Conservation (phyloP, 2,329 filamentous ascomycete species). For the Orbilia quercus region DNA sequence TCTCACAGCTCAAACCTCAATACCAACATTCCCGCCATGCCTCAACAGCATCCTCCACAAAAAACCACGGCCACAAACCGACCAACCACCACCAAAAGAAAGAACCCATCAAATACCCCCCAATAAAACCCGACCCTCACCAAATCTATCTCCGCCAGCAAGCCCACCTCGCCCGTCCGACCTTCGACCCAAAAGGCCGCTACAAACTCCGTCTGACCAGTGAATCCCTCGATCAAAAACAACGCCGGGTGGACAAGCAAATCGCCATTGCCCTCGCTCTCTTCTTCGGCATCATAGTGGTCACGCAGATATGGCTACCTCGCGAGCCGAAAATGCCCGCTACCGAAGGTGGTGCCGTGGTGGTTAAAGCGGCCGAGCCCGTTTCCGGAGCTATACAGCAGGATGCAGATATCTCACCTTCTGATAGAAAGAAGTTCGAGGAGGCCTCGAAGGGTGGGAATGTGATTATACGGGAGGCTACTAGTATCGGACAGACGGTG, state of each 20-base stretch:
- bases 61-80: constrained; percentile 15
- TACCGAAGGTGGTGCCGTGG: constrained; percentile 1
- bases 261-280: constrained; percentile 20
- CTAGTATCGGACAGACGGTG: constrained; percentile 30
- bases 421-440: constrained; percentile 37
- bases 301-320: constrained; percentile 51
- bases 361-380: neutral
- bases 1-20: constrained; percentile 19
- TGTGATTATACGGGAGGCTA: constrained; percentile 48
- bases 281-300: constrained; percentile 47
- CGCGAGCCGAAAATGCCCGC: constrained; percentile 39
- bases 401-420: constrained; percentile 15
- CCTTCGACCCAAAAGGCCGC: constrained; percentile 33
- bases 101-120: constrained; percentile 31
- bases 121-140: constrained; percentile 53
- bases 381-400: neutral
- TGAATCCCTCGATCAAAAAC: constrained; percentile 33
- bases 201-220: constrained; percentile 24
- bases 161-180: constrained; percentile 38
- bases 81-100: constrained; percentile 14
- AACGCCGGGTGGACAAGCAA: constrained; percentile 42
- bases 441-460: constrained; percentile 33
- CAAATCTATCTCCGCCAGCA: constrained; percentile 37
- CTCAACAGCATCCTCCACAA: constrained; percentile 19
- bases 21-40: constrained; percentile 38